Percentiles rank a stretch among this genome's conserved stretches.
Evolutionary conservation across 1,284 basidiomycete species (phyloP).

Genomic region (Austroboletus rostrupii): DNA sequence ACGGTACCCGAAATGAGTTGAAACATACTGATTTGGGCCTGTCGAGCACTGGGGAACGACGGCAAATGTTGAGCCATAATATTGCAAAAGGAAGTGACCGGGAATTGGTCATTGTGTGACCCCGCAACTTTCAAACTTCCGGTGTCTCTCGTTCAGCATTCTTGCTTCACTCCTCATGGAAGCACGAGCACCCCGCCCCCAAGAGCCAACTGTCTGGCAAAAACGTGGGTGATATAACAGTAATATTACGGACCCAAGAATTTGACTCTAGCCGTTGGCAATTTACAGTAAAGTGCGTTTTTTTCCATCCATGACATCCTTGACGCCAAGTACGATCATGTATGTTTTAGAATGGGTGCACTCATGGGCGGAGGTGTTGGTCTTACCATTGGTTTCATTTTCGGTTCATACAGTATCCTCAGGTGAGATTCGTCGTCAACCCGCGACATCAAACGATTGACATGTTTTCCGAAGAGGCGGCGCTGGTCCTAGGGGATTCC

Average conservation of each 20-base stretch:
- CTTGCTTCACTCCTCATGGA: slow-evolving; percentile 19
- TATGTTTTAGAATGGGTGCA: slow-evolving; percentile 75
- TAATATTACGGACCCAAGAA: not conserved
- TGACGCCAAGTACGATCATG: slow-evolving; percentile 12
- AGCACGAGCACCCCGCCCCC: slow-evolving; percentile 35
- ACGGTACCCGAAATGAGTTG: not conserved
- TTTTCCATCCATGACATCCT: slow-evolving; percentile 2
- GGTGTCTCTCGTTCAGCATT: not conserved
- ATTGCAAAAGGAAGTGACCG: not conserved
- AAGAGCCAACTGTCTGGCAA: slow-evolving; percentile 67
- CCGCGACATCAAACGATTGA: not conserved
- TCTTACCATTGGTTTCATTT: slow-evolving; percentile 93
- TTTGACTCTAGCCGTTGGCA: slow-evolving; percentile 15
- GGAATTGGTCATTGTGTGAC: slow-evolving; percentile 1
- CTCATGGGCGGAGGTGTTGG: slow-evolving; percentile 91
- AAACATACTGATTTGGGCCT: slow-evolving; percentile 80
- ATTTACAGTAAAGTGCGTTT: slow-evolving; percentile 47
- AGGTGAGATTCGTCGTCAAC: slow-evolving; percentile 45
- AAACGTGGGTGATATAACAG: slow-evolving; percentile 51
- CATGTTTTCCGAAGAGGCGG: slow-evolving; percentile 55
- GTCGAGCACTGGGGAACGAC: slow-evolving; percentile 68
- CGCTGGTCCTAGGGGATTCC: slow-evolving; percentile 79
- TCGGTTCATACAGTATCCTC: slow-evolving; percentile 86
- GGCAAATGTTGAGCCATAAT: slow-evolving; percentile 32
- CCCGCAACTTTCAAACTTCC: not conserved